Percentiles rank a stretch among this genome's conserved stretches.
These are phyloP conservation scores for Triticum monococcum DNA, from an alignment of 176 grass and related monocot genomes.

Conservation along the genomic window DNA sequence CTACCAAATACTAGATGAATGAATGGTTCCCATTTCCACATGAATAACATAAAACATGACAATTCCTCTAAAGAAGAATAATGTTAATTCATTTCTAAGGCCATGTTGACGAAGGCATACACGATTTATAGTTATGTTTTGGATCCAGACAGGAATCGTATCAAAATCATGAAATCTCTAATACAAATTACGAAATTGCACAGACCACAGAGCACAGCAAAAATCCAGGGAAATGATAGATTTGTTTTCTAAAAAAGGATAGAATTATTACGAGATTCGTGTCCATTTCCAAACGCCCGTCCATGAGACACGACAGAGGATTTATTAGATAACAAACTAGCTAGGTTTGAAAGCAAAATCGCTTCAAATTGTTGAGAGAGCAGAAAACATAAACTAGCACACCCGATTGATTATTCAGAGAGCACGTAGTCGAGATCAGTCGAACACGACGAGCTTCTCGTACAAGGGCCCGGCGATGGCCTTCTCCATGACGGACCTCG, in stretches of 20 bases:
- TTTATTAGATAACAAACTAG: background rate
- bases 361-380: background rate
- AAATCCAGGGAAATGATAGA: too few species aligned
- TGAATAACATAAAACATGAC: background rate
- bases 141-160: background rate
- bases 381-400: background rate
- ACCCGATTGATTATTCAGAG: too few species aligned
- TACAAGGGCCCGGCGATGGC: constrained; percentile 62
- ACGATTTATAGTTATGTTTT: background rate
- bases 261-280: background rate
- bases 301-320: background rate
- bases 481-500: constrained; percentile 56
- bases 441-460: constrained; percentile 50
- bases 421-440: constrained; percentile 34
- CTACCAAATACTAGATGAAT: too few species aligned
- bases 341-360: background rate
- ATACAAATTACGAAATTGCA: background rate
- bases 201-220: too few species aligned
- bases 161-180: background rate
- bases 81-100: too few species aligned
- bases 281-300: background rate
- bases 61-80: background rate
- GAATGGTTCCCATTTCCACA: background rate
- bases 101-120: background rate
- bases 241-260: background rate